Evolutionary conservation across 139 green algal genomes (phyloP).

Genomic region (Chlamydomonas sp.): DNA sequence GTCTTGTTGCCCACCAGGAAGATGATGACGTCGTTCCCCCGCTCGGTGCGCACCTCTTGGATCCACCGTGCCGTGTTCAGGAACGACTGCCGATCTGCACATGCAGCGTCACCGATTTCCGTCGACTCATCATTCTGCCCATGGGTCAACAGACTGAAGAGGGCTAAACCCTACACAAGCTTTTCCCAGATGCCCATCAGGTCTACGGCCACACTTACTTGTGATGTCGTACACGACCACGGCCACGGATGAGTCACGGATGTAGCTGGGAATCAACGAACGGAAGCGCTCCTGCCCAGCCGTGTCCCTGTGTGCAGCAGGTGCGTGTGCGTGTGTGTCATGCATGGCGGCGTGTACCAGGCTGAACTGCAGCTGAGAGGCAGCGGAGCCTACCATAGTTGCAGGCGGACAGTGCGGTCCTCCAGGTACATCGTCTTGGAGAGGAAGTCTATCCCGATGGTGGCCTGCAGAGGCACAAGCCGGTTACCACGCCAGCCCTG

Average conservation of each 20-base stretch:
- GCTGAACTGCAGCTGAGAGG: neutral
- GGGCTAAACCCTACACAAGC: too few species aligned
- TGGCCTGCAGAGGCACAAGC: slow-evolving; percentile 78
- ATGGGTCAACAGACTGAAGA: too few species aligned
- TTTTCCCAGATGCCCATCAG: neutral
- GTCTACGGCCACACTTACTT: slow-evolving; percentile 64
- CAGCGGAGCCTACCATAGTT: slow-evolving; percentile 89
- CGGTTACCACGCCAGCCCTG: neutral
- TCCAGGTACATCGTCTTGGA: slow-evolving; percentile 99
- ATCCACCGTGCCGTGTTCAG: slow-evolving; percentile 97
- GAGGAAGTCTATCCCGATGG: slow-evolving; percentile 99
- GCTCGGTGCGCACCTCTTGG: slow-evolving; percentile 96
- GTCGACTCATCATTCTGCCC: too few species aligned
- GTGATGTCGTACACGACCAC: slow-evolving; percentile 99
- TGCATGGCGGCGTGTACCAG: neutral
- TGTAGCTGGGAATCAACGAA: slow-evolving; percentile 98
- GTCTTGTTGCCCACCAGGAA: slow-evolving; percentile 99
- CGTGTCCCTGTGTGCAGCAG: slow-evolving; percentile 85
- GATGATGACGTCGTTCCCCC: slow-evolving; percentile 98
- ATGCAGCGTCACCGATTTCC: too few species aligned
- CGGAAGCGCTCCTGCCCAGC: slow-evolving; percentile 98
- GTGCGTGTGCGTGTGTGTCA: neutral
- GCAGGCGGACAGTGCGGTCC: slow-evolving; percentile 96
- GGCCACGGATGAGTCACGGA: slow-evolving; percentile 96
- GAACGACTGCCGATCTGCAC: slow-evolving; percentile 93